Evolutionary conservation across 1,139 yeast genomes (phyloP), one percentile per base, ranked within the genome.

Genomic region (Pneumocystis oryctolagi): DNA sequence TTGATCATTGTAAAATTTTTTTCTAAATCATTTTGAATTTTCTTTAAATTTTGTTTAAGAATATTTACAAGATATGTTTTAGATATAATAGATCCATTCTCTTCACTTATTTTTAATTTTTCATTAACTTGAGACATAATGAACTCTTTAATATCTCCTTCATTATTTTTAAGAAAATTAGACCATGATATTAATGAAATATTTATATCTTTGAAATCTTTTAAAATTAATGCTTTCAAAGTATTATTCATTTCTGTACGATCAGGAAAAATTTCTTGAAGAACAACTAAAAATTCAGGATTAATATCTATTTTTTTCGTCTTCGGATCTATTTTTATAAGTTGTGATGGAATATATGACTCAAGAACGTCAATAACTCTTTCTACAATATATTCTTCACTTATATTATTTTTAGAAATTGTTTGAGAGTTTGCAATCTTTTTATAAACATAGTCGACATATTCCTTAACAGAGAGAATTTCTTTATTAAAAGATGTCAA

Each of bases 231-330:
- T 12, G 55, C n/a, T 47, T 47, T 25, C 5, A 47, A 47, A 47
- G 30, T 12, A 25, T 4, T 14, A 25, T 47, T 12, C 5, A 47
- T 47, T 47, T 47, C 55, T 25, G 25, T 0, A 12, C 55, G 55
- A 47, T 47, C 55, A 47, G 55, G 55, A 39, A 65, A 64, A 28
- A 66, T 65, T 3, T 63, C 59, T 37, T 57, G 42, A 34, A 66
- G 56, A 47, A 63, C 63, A 59, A 40, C 56, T 60, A 58, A 66
- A 57, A 66, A 66, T 58, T 63, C 65, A 14, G 68, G 66, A 18
- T 31, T 60, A 18, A 66, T 59, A 18, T 47, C 28, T 6, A 66
- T 35, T 18, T 42, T 60, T 6, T 65, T 64, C 9, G 62, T 58
- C 8, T 61, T 60, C 8, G 61, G 61, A 5, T 66, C 64, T n/a